Percentiles rank a stretch among this genome's conserved stretches.
phyloP scores from a whole-genome alignment of 2,329 filamentous ascomycete species.

The Cladophialophora exuberans region DNA sequence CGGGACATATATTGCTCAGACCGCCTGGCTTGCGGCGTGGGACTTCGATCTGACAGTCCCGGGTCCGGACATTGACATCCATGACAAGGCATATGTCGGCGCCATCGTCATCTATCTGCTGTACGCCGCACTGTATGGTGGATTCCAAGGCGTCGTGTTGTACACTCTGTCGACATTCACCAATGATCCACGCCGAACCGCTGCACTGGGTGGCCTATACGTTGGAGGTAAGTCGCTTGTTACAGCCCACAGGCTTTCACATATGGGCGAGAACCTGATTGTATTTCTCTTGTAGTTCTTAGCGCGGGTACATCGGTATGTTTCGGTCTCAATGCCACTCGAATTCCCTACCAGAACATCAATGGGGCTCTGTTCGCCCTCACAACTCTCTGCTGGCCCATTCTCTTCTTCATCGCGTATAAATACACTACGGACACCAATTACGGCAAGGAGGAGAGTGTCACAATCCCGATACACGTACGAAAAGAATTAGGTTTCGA shows the following conservation, averaged over 20 bases:
- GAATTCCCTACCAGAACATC: constrained; percentile 9
- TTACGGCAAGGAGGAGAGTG: constrained; percentile 11
- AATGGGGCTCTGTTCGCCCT: constrained; percentile 9
- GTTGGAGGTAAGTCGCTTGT: constrained; percentile 3
- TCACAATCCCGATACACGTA: constrained; percentile 5
- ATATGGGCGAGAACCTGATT: background rate
- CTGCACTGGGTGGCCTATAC: constrained; percentile 4
- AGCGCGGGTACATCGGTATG: constrained; percentile 10
- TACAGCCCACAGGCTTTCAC: background rate
- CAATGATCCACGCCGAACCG: constrained; percentile 3
- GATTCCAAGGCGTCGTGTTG: constrained; percentile 7
- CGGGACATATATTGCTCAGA: constrained; percentile 9
- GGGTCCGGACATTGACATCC: constrained; percentile 7
- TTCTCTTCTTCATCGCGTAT: constrained; percentile 7
- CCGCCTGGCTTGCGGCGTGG: constrained; percentile 8
- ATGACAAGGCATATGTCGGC: constrained; percentile 4
- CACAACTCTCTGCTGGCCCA: constrained; percentile 11
- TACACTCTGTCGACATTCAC: constrained; percentile 7
- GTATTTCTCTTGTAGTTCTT: constrained; percentile 1
- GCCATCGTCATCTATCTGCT: constrained; percentile 9
- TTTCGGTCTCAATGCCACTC: constrained; percentile 12
- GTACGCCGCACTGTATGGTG: constrained; percentile 10
- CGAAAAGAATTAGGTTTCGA: constrained; percentile 5
- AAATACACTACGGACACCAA: constrained; percentile 11
- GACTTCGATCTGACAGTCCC: constrained; percentile 6